These are phyloP conservation scores for Nepenthes alata DNA, from an alignment of 179 eudicot genomes.

Conservation along the genomic window DNA sequence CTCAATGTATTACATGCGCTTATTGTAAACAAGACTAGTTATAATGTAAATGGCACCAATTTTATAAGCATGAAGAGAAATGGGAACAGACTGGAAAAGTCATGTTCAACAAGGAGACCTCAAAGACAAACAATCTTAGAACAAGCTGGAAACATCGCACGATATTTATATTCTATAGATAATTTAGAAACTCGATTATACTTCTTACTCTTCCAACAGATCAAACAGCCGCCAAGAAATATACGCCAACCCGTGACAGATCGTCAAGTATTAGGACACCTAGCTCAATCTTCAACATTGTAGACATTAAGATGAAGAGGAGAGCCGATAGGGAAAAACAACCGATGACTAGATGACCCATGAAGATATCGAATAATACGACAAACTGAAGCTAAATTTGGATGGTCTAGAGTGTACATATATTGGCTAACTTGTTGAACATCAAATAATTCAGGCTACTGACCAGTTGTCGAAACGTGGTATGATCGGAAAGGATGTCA, in stretches of 20 bases:
- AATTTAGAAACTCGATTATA: constrained; percentile 8
- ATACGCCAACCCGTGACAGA: neutral
- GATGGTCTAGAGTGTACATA: neutral
- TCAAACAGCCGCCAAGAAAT: constrained; percentile 1
- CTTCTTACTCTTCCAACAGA: constrained; percentile 15
- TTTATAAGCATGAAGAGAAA: constrained; percentile 10
- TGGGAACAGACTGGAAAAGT: neutral
- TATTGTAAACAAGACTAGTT: constrained; percentile 6
- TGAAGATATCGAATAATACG: neutral
- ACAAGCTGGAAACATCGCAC: constrained; percentile 2
- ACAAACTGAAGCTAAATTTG: neutral
- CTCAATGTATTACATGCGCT: constrained; percentile 7
- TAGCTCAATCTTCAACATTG: constrained; percentile 1
- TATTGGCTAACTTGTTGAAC: neutral
- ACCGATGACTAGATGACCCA: neutral
- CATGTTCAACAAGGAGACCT: constrained; percentile 1
- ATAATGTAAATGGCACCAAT: neutral
- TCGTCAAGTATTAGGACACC: neutral
- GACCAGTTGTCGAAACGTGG: neutral
- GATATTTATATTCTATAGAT: constrained; percentile 3
- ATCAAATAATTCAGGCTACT: neutral
- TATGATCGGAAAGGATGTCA: neutral
- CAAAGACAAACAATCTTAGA: constrained; percentile 8
- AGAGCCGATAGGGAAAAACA: constrained; percentile 1
- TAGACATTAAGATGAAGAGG: neutral